These are phyloP conservation scores for Lasiodiplodia citricola DNA, from an alignment of 2,329 filamentous ascomycete genomes.

Conservation along the genomic window DNA sequence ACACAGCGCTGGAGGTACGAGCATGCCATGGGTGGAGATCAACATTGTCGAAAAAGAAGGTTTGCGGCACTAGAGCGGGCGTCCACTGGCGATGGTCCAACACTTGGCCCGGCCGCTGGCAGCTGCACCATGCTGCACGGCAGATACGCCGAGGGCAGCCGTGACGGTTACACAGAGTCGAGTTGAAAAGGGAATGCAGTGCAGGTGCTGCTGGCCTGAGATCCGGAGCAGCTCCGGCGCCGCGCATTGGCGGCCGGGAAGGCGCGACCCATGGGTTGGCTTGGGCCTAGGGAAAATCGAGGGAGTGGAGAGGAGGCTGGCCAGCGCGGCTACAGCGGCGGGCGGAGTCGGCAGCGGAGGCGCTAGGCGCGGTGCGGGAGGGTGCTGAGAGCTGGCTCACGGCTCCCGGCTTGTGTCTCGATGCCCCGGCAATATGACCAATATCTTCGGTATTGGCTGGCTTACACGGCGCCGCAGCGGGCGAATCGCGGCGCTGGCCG, in stretches of 20 bases:
- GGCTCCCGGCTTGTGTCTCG: neutral
- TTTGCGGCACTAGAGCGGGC: neutral
- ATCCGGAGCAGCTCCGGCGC: neutral
- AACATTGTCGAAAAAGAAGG: constrained; percentile 4
- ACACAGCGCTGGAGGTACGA: constrained; percentile 5
- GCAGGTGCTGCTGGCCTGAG: constrained; percentile 10
- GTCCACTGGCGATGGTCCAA: neutral
- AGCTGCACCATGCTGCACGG: neutral
- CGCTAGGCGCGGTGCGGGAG: neutral
- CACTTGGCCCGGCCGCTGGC: neutral
- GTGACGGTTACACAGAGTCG: constrained; percentile 1
- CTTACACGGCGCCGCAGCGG: neutral
- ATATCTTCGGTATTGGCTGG: constrained; percentile 1
- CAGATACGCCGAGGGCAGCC: constrained; percentile 5
- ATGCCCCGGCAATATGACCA: neutral
- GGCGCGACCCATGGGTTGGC: neutral
- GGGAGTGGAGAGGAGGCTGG: constrained; percentile 4
- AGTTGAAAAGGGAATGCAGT: constrained; percentile 12
- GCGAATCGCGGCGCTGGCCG: neutral
- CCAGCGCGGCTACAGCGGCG: neutral
- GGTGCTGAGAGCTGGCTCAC: too few relatives aligned
- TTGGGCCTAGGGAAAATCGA: neutral
- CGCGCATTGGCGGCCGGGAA: constrained; percentile 1
- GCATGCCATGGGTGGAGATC: constrained; percentile 14
- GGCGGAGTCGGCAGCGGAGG: constrained; percentile 15